Evolutionary conservation across 2,329 filamentous ascomycete species (phyloP), one percentile per base, ranked within the genome.

Genomic region (Fusarium fujikuroi): DNA sequence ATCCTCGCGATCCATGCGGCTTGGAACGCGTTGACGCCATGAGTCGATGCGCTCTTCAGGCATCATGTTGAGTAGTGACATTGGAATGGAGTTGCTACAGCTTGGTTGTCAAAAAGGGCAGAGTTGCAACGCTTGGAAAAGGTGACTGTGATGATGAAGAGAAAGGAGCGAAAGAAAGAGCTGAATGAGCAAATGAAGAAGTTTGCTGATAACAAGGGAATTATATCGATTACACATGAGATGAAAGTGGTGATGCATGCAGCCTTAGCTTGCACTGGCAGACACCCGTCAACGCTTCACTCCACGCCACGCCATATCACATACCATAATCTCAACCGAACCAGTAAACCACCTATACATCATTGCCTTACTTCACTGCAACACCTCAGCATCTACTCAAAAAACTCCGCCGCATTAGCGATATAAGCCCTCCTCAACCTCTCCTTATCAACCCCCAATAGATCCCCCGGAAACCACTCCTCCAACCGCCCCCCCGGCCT

Each of bases 401-500:
- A 25, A n/a, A 44, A 30, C n/a, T 76, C 73, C 7, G 78, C 77
- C 53, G 85, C 43, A 39, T 84, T 82, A 10, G 75, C 76, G 25
- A 86, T 53, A 42, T 81, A 77, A 4, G 83, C 81, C 67, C 79
- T 81, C 65, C 73, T 77, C 62, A 86, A 60, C 53, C 85, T 80
- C 43, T 66, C 75, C 60, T 70, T 60, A 18, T 81, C 79, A 30
- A 83, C 67, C 18, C 49, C 66, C 37, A 80, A 34, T 30, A 85
- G 57, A 46, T 85, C 81, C 9, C 37, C 28, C 0, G 84, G 84
- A 46, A 85, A 84, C 85, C 85, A 86, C 23, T 81, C 79, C 3
- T 54, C 69, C 63, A 86, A 62, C 39, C 58, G 76, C 0, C 84
- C 84, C 0, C 73, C 79, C 0, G 83, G 84, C 8, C 83, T 76